Percentiles rank a stretch among this genome's conserved stretches.
Conservation (phyloP, 257 asterid genomes). For the Nicotiana benthamiana region DNA sequence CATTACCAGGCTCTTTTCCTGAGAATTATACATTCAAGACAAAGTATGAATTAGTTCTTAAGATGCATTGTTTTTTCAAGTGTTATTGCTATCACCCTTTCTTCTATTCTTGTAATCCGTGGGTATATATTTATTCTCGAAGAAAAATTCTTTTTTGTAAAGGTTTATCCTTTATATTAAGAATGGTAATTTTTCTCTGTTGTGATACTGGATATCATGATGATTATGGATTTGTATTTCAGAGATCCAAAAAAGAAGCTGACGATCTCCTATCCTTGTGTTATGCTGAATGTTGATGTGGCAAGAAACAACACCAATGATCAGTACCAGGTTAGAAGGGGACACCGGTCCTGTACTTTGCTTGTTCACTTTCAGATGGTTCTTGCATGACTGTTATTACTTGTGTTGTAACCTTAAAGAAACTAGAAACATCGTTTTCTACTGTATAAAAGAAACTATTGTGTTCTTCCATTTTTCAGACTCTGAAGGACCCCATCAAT, state of each 20-base stretch:
- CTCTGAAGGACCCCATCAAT: constrained; percentile 59
- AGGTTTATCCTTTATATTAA: not conserved
- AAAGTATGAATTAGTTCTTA: constrained; percentile 35
- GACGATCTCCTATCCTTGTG: constrained; percentile 96
- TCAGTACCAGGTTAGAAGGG: constrained; percentile 77
- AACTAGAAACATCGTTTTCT: constrained; percentile 12
- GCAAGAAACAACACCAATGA: constrained; percentile 94
- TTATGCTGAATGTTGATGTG: constrained; percentile 97
- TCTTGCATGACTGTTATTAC: not conserved
- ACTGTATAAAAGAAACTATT: constrained; percentile 10
- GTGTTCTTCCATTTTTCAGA: constrained; percentile 47
- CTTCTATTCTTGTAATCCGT: not conserved
- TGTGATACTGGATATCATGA: constrained; percentile 17
- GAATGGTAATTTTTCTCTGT: not conserved
- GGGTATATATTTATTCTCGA: not conserved
- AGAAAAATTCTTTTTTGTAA: not conserved
- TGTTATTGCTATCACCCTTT: not conserved
- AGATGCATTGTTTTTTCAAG: constrained; percentile 4
- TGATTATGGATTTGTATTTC: constrained; percentile 26
- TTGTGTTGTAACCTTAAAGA: not conserved
- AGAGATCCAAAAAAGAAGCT: constrained; percentile 78
- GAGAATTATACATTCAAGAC: constrained; percentile 93
- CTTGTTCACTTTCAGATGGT: constrained; percentile 1
- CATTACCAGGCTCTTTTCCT: constrained; percentile 88
- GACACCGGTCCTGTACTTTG: not conserved